Evolutionary conservation across 371 early-diverging fungal species (phyloP).

Genomic region (Lichtheimia hyalospora): DNA sequence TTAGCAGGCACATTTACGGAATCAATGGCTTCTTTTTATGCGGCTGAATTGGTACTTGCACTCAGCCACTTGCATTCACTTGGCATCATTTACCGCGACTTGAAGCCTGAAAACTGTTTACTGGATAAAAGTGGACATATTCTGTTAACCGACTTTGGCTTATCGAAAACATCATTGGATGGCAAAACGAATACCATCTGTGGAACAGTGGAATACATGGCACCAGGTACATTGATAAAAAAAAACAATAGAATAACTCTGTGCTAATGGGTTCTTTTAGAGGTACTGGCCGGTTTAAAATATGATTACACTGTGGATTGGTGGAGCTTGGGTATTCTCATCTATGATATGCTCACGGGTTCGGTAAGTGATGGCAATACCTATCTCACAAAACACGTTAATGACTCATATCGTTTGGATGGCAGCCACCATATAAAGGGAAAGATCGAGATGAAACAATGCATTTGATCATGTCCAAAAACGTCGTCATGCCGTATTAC

Average conservation of each 20-base stretch:
- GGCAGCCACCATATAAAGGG: conserved; percentile 74
- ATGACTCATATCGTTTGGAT: neutral
- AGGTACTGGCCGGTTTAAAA: conserved; percentile 78
- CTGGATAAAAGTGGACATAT: conserved; percentile 81
- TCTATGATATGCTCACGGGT: conserved; percentile 89
- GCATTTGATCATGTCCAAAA: conserved; percentile 75
- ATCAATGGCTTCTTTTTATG: conserved; percentile 78
- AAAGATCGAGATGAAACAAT: conserved; percentile 77
- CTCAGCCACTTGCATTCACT: conserved; percentile 85
- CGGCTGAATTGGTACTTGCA: conserved; percentile 83
- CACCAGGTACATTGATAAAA: conserved; percentile 27
- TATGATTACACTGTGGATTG: conserved; percentile 91
- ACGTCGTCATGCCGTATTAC: conserved; percentile 73
- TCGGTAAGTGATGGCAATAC: conserved; percentile 34
- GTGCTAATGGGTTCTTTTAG: conserved; percentile 24
- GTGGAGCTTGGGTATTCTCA: conserved; percentile 92
- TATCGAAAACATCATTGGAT: conserved; percentile 77
- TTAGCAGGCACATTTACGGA: conserved; percentile 80
- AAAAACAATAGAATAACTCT: too few species aligned
- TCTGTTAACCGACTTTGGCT: conserved; percentile 88
- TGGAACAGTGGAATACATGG: conserved; percentile 89
- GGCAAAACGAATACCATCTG: conserved; percentile 86
- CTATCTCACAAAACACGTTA: neutral
- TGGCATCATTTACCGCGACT: conserved; percentile 86
- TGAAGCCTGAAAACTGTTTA: conserved; percentile 90